phyloP scores from a whole-genome alignment of 306 rosid species.

The Vicia sativa region DNA sequence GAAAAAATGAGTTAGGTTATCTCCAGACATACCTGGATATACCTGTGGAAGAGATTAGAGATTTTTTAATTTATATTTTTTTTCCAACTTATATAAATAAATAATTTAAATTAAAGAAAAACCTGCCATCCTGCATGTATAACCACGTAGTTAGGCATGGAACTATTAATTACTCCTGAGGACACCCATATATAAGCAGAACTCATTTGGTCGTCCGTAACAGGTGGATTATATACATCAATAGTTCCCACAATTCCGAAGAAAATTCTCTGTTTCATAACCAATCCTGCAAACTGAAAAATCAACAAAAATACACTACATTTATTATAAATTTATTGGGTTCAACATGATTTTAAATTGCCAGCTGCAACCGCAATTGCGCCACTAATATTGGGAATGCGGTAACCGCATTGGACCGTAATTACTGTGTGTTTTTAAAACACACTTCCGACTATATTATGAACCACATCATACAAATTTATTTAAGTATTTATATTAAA shows the following conservation, averaged over 20 bases:
- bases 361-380: no score
- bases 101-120: not conserved
- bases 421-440: no score
- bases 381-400: no score
- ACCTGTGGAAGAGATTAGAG: slow-evolving; percentile 12
- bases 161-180: not conserved
- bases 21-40: not conserved
- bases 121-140: slow-evolving; percentile 38
- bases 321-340: no score
- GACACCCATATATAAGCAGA: slow-evolving; percentile 5
- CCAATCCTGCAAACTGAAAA: slow-evolving; percentile 30
- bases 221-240: slow-evolving; percentile 10
- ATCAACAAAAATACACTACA: no score
- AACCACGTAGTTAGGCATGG: not conserved
- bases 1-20: slow-evolving; percentile 5
- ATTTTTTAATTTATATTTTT: not conserved
- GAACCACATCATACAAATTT: no score
- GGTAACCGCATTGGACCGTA: no score
- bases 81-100: no score
- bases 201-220: slow-evolving; percentile 7
- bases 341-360: no score
- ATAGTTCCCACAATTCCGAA: not conserved
- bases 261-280: not conserved
- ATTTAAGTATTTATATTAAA: no score
- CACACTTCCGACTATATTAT: no score